A percentile compares a stretch with the other conserved stretches of the same genome.
phyloP scores from a whole-genome alignment of 1,284 basidiomycete genomes.

The Fistulinella cinereoalba region DNA sequence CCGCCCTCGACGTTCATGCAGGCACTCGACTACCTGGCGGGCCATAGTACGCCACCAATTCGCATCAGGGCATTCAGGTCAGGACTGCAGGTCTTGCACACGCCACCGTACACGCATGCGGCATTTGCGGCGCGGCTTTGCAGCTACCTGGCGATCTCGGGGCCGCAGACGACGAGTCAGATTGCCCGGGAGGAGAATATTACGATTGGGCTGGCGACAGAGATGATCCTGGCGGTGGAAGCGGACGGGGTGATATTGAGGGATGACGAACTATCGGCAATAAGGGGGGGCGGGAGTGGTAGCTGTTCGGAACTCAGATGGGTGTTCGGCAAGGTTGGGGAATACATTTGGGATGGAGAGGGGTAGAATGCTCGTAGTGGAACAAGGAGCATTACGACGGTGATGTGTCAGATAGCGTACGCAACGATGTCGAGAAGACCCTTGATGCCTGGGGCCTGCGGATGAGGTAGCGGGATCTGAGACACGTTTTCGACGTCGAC shows the following conservation, averaged over 20 bases:
- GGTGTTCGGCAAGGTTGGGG: slow-evolving; percentile 58
- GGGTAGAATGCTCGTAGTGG: slow-evolving; percentile 1
- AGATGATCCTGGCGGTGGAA: slow-evolving; percentile 76
- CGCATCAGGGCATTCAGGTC: slow-evolving; percentile 63
- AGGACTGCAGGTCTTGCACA: slow-evolving; percentile 82
- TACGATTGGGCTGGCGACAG: slow-evolving; percentile 66
- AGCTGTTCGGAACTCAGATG: slow-evolving; percentile 32
- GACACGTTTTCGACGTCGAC: slow-evolving; percentile 34
- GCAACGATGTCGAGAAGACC: slow-evolving; percentile 17
- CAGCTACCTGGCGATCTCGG: slow-evolving; percentile 46
- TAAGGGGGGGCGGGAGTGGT: slow-evolving; percentile 38
- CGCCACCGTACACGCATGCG: slow-evolving; percentile 66
- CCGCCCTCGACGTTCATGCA: slow-evolving; percentile 82
- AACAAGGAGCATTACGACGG: slow-evolving; percentile 7
- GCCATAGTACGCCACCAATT: slow-evolving; percentile 69
- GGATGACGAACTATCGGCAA: slow-evolving; percentile 59
- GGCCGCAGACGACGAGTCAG: slow-evolving; percentile 56
- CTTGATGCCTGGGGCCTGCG: slow-evolving; percentile 16
- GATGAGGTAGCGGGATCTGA: neutral
- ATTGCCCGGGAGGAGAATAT: slow-evolving; percentile 68
- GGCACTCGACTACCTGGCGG: slow-evolving; percentile 66
- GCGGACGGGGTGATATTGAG: slow-evolving; percentile 63
- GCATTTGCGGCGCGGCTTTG: slow-evolving; percentile 67
- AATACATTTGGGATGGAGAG: slow-evolving; percentile 65
- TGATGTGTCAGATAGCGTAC: slow-evolving; percentile 9